Conservation (phyloP, 116 monocot species). For the Cymodocea nodosa region DNA sequence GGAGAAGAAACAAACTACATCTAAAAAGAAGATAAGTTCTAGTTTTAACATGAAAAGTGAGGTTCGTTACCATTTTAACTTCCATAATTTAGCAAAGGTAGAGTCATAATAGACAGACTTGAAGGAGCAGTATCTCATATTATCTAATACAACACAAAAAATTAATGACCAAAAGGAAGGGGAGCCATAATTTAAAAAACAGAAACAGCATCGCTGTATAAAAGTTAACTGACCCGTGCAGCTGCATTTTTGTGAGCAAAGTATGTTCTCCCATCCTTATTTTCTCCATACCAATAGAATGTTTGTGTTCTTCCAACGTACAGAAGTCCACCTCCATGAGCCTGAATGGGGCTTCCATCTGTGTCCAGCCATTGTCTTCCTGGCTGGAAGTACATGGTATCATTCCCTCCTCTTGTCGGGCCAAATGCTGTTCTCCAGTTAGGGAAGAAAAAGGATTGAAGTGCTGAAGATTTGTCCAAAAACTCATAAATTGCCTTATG, state of each 20-base stretch:
- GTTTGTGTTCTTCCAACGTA: constrained; percentile 46
- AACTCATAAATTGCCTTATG: constrained; percentile 62
- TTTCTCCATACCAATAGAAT: constrained; percentile 92
- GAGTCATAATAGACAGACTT: no score
- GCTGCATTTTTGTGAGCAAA: constrained; percentile 55
- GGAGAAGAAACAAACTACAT: no score
- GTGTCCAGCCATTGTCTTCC: constrained; percentile 75
- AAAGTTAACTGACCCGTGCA: constrained; percentile 51
- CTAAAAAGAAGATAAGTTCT: no score
- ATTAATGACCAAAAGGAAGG: neutral
- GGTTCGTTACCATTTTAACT: no score
- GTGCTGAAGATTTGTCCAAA: constrained; percentile 69
- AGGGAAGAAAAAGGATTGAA: constrained; percentile 70
- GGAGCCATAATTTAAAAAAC: neutral
- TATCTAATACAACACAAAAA: neutral
- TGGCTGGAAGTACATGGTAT: constrained; percentile 52
- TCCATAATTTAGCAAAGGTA: no score
- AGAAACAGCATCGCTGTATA: neutral
- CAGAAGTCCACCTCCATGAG: constrained; percentile 80
- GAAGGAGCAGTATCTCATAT: no score
- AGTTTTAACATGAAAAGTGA: no score
- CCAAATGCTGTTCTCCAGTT: constrained; percentile 26
- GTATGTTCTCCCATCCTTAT: constrained; percentile 76
- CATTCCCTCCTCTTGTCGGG: constrained; percentile 39
- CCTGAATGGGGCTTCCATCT: constrained; percentile 83